Percentiles rank a stretch among this genome's conserved stretches.
Evolutionary conservation across 768 basidiomycete species (phyloP).

Genomic region (Strobilomyces dryophilus): DNA sequence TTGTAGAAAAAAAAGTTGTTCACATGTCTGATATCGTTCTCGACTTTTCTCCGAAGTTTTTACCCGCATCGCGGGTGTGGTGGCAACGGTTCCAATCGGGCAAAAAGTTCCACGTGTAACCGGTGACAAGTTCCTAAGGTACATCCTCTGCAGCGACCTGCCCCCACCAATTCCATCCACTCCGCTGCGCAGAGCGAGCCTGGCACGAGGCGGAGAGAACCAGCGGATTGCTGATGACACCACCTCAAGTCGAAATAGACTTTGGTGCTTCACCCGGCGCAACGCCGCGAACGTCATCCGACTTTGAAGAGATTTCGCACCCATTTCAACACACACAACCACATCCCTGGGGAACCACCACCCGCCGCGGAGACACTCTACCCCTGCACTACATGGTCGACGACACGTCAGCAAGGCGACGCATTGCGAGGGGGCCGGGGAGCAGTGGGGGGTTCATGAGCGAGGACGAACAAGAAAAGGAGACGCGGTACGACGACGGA

Average conservation of each 20-base stretch:
- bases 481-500: conserved; percentile 46
- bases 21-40: conserved; percentile 1
- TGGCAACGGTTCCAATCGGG: background rate
- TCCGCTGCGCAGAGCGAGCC: conserved; percentile 2
- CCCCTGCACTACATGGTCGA: conserved; percentile 52
- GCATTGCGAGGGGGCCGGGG: conserved; percentile 37
- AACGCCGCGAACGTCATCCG: conserved; percentile 51
- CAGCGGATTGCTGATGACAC: conserved; percentile 46
- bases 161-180: background rate
- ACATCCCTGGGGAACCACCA: conserved; percentile 27
- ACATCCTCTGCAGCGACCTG: too few species aligned
- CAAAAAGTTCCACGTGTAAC: conserved; percentile 11
- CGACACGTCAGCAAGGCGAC: conserved; percentile 44
- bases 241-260: conserved; percentile 65
- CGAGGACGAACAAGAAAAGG: conserved; percentile 24
- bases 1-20: conserved; percentile 14
- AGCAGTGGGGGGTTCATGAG: conserved; percentile 30
- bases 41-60: background rate
- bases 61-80: background rate
- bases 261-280: conserved; percentile 56
- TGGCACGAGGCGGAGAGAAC: conserved; percentile 7
- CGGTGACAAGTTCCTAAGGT: background rate
- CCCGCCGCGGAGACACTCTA: conserved; percentile 37
- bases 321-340: conserved; percentile 37
- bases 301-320: conserved; percentile 69